A percentile compares a stretch with the other conserved stretches of the same genome.
Evolutionary conservation across 805 yeast species (phyloP).

Genomic region (Starmerella scarabaei): DNA sequence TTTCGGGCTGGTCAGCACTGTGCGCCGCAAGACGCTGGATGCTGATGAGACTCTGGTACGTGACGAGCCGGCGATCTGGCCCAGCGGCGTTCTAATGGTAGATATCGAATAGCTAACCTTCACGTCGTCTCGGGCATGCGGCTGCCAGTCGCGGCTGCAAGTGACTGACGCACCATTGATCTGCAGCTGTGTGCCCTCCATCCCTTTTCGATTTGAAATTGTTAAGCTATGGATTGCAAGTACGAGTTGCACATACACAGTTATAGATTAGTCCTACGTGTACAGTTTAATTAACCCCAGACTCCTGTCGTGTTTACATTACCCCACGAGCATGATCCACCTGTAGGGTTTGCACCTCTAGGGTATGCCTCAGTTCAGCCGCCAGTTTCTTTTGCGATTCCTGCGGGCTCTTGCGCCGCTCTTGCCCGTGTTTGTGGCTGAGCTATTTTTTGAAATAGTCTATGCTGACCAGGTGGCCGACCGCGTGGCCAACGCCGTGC

Average conservation of each 20-base stretch:
- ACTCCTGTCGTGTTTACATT: no score
- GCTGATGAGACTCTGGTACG: constrained; percentile 26
- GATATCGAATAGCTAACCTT: constrained; percentile 24
- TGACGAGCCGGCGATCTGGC: constrained; percentile 41
- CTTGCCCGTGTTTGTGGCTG: background rate
- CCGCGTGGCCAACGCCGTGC: background rate
- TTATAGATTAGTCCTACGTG: no score
- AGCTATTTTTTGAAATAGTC: background rate
- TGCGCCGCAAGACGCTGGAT: constrained; percentile 41
- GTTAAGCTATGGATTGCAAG: no score
- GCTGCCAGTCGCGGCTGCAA: no score
- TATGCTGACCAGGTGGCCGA: background rate
- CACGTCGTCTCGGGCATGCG: no score
- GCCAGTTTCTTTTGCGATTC: background rate
- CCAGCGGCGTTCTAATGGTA: constrained; percentile 51
- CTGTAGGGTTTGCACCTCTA: no score
- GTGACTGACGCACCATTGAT: no score
- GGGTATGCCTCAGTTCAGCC: background rate
- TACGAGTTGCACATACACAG: no score
- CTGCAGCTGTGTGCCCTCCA: no score
- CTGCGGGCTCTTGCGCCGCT: background rate
- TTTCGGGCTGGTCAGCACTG: constrained; percentile 42
- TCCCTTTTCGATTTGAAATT: no score
- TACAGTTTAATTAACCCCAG: no score
- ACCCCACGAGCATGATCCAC: no score